Base-by-base conservation (phyloP, 495 filamentous ascomycete species). In the Aspergillus indologenus region DNA sequence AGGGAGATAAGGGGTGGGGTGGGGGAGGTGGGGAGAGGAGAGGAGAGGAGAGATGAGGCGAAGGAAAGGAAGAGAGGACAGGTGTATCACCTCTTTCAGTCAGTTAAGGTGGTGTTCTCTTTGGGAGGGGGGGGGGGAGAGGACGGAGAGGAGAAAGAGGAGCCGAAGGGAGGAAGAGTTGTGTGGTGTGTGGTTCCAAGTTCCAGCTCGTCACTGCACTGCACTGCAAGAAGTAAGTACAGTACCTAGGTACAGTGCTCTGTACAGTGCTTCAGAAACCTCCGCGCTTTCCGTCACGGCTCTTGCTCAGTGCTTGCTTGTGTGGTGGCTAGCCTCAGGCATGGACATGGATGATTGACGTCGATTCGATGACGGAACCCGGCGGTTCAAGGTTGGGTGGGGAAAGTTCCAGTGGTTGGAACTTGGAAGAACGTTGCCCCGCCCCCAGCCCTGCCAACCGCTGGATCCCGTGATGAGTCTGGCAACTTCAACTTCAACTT, bases 391-490 rank as follows among this genome's bases (percentile, higher is more conserved):
- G n/a, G n/a, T n/a, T n/a, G n/a, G n/a, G n/a, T n/a, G n/a, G n/a
- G n/a, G n/a, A n/a, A n/a, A n/a, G n/a, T n/a, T n/a, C n/a, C 26
- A 9, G 47, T 50, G 47, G 47, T 29, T 29, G 48, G 22, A 22
- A 15, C n/a, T n/a, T 29, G 48, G 48, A 29, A 51, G 23, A 51
- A 51, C 48, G 23, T 51, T 51, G 48, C 48, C 48, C 48, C 48
- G 48, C 48, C 7, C 12, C 23, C 48, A 40, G 34, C 34, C 34
- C 34, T 40, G 34, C 34, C 34, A 29, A 29, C 4, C 9, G 4
- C 4, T 29, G 20, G 21, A 21, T 50, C 47, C 47, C 47, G 47
- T 50, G 47, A 50, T 21, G n/a, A n/a, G n/a, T n/a, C n/a, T n/a
- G n/a, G n/a, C n/a, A n/a, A n/a, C n/a, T n/a, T n/a, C n/a, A n/a